phyloP scores from a whole-genome alignment of 345 rosid species.

The Salix exigua region DNA sequence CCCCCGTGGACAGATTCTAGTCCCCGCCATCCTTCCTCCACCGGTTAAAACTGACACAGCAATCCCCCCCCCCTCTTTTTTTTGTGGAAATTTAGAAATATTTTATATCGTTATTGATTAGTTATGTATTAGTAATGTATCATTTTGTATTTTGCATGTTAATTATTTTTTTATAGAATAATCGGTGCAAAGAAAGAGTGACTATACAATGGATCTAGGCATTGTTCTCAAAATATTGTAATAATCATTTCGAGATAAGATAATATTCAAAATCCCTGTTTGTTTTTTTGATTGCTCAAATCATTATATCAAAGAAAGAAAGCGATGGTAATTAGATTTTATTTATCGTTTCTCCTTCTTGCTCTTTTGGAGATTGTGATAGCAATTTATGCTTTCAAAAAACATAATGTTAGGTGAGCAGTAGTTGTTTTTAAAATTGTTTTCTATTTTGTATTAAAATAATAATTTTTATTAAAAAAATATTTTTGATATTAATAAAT shows the following conservation, averaged over 20 bases:
- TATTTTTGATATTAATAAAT: too few relatives aligned
- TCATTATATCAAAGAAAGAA: not conserved
- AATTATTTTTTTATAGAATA: not conserved
- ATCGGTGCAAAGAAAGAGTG: not conserved
- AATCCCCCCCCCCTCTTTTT: not conserved
- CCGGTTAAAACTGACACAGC: not conserved
- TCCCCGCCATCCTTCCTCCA: slow-evolving; percentile 11
- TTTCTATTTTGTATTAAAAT: too few relatives aligned
- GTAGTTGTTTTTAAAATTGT: too few relatives aligned
- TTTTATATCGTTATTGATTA: not conserved
- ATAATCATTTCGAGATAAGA: not conserved
- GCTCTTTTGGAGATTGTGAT: not conserved
- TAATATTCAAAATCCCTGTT: not conserved
- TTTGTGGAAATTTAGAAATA: not conserved
- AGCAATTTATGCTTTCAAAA: too few relatives aligned
- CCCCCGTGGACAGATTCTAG: slow-evolving; percentile 23
- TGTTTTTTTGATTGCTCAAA: not conserved
- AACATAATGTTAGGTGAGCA: too few relatives aligned
- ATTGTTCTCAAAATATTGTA: not conserved
- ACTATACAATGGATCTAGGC: not conserved
- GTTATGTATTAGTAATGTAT: not conserved
- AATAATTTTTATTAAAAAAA: too few relatives aligned
- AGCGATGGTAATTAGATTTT: not conserved
- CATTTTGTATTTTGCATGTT: not conserved
- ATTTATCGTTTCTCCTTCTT: not conserved